These are phyloP conservation scores for Lodderomyces jiufengensis DNA, from an alignment of 1,139 yeast species.

Conservation along the genomic window DNA sequence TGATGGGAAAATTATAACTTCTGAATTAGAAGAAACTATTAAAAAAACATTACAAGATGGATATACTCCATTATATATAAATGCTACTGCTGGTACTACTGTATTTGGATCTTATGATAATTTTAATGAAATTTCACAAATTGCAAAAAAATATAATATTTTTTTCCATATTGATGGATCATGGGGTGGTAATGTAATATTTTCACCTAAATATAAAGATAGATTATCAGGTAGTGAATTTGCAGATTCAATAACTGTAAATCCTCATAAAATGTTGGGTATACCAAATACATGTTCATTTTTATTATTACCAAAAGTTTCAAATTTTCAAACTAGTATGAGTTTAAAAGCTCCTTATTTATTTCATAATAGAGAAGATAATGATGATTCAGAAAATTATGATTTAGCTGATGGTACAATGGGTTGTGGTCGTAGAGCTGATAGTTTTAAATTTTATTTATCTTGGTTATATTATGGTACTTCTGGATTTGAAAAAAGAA, in stretches of 20 bases:
- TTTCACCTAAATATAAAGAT: conserved; percentile 47
- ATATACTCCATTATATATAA: conserved; percentile 68
- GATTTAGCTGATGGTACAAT: conserved; percentile 89
- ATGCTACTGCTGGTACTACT: conserved; percentile 88
- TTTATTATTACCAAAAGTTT: conserved; percentile 65
- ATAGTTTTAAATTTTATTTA: conserved; percentile 72
- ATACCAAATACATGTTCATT: conserved; percentile 87
- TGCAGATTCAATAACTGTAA: conserved; percentile 78
- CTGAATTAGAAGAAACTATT: conserved; percentile 46
- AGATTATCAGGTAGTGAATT: conserved; percentile 57
- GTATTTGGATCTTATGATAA: conserved; percentile 84
- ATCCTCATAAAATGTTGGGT: conserved; percentile 91
- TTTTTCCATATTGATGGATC: conserved; percentile 91
- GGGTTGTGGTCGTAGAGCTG: conserved; percentile 91
- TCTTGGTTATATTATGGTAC: conserved; percentile 82
- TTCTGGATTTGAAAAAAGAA: conserved; percentile 50
- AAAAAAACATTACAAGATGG: conserved; percentile 46
- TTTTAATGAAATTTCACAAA: conserved; percentile 48
- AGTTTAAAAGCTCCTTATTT: conserved; percentile 78
- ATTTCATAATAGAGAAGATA: conserved; percentile 61
- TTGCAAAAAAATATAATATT: conserved; percentile 51
- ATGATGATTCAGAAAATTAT: conserved; percentile 54
- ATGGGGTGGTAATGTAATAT: conserved; percentile 86
- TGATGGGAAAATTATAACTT: conserved; percentile 56
- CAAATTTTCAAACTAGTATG: conserved; percentile 66